phyloP scores from a whole-genome alignment of 139 green algal species.

The Pedinophyceae sp. region DNA sequence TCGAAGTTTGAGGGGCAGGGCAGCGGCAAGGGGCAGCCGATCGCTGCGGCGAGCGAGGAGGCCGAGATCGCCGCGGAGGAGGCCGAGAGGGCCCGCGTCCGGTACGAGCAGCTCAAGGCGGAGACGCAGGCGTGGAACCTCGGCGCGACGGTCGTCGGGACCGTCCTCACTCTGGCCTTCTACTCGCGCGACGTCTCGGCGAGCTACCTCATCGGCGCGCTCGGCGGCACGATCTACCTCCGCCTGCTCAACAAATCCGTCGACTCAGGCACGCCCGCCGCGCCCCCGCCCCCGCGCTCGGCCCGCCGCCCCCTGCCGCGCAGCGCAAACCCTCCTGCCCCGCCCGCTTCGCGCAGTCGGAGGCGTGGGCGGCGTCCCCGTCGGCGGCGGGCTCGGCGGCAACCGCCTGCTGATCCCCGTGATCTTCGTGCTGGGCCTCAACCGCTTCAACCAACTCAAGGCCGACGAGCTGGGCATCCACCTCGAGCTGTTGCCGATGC shows the following conservation, averaged over 20 bases:
- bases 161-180: slow-evolving; percentile 23
- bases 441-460: slow-evolving; percentile 56
- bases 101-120: slow-evolving; percentile 45
- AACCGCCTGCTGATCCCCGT: slow-evolving; percentile 78
- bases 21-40: no score
- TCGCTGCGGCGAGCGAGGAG: no score
- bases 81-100: no score
- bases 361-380: slow-evolving; percentile 20
- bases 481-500: slow-evolving; percentile 74
- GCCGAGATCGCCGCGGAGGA: no score
- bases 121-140: slow-evolving; percentile 46
- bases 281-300: no score
- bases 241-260: slow-evolving; percentile 58
- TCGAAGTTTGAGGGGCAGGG: no score
- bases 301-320: no score
- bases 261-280: no score
- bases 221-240: slow-evolving; percentile 67
- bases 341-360: no score
- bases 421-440: slow-evolving; percentile 64
- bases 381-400: slow-evolving; percentile 22
- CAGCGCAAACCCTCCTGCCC: no score
- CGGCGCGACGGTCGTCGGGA: slow-evolving; percentile 17
- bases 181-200: slow-evolving; percentile 44
- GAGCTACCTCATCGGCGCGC: slow-evolving; percentile 61
- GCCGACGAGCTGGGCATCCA: slow-evolving; percentile 39